Evolutionary conservation across 1,284 basidiomycete genomes (phyloP).

Genomic region (Tremellales sp.): DNA sequence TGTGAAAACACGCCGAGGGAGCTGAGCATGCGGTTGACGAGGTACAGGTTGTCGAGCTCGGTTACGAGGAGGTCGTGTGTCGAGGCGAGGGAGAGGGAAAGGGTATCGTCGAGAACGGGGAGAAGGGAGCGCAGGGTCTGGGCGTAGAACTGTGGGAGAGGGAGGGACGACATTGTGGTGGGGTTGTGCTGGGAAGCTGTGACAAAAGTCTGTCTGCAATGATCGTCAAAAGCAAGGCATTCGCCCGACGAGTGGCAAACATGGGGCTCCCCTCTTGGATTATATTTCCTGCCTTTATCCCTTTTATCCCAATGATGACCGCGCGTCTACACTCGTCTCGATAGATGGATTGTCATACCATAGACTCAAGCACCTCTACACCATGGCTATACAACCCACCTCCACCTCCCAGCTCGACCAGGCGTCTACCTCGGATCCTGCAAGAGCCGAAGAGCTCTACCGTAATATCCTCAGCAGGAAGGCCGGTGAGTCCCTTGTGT

Average conservation of each 20-base stretch:
- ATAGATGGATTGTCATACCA: too few relatives aligned
- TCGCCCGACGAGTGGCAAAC: too few relatives aligned
- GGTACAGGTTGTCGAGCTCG: constrained; percentile 38
- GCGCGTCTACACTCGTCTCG: too few relatives aligned
- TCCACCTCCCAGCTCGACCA: constrained; percentile 28
- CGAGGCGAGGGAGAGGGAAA: constrained; percentile 24
- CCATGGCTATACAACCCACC: constrained; percentile 12
- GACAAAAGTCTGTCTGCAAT: too few relatives aligned
- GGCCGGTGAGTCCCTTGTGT: constrained; percentile 27
- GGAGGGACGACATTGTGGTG: constrained; percentile 27
- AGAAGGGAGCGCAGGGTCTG: constrained; percentile 34
- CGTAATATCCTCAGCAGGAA: constrained; percentile 33
- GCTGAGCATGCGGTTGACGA: constrained; percentile 44
- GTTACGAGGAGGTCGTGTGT: constrained; percentile 28
- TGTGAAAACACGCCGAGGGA: constrained; percentile 72
- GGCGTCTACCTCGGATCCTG: constrained; percentile 34
- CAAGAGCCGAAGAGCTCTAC: constrained; percentile 39
- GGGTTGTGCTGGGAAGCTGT: too few relatives aligned
- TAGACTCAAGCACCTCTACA: too few relatives aligned
- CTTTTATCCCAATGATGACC: too few relatives aligned
- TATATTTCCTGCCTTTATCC: too few relatives aligned
- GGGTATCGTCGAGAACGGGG: constrained; percentile 41
- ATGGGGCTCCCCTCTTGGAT: too few relatives aligned
- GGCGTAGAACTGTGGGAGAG: constrained; percentile 42
- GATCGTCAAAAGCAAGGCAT: too few relatives aligned